phyloP scores from a whole-genome alignment of 768 basidiomycete species.

The Rhodotorula toruloides region DNA sequence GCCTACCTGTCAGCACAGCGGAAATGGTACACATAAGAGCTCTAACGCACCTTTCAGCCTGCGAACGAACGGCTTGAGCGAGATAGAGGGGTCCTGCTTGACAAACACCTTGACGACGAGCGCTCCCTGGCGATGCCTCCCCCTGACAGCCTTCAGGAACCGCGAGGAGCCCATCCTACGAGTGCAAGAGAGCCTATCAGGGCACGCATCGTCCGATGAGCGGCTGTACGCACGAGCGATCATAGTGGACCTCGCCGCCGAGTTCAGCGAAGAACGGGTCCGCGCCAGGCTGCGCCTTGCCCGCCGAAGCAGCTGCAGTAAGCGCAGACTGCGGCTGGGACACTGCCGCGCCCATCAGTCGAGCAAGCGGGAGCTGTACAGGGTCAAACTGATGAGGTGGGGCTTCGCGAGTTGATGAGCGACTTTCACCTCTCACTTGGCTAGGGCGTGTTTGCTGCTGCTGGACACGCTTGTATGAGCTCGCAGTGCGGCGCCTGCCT shows the following conservation, averaged over 20 bases:
- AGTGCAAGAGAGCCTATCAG: too few species aligned
- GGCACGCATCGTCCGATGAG: background rate
- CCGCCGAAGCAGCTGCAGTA: background rate
- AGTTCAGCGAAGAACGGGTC: conserved; percentile 61
- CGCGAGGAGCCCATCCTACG: conserved; percentile 65
- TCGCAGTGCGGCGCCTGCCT: conserved; percentile 28
- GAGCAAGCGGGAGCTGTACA: background rate
- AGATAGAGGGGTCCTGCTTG: conserved; percentile 82
- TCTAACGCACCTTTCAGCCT: conserved; percentile 61
- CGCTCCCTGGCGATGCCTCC: conserved; percentile 69
- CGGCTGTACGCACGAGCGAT: conserved; percentile 67
- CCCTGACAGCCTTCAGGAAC: conserved; percentile 80
- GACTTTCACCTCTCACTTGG: too few species aligned
- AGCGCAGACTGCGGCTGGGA: conserved; percentile 3
- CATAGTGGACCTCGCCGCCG: conserved; percentile 78
- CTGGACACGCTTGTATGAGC: background rate
- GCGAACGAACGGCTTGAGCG: conserved; percentile 66
- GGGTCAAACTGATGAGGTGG: background rate
- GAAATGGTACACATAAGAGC: background rate
- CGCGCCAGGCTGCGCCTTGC: background rate
- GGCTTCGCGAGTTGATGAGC: too few species aligned
- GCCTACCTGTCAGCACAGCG: background rate
- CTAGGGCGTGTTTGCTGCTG: background rate
- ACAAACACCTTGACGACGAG: conserved; percentile 91
- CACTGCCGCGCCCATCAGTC: conserved; percentile 15